These are phyloP conservation scores for Neurospora africana DNA, from an alignment of 495 filamentous ascomycete genomes.

Conservation along the genomic window DNA sequence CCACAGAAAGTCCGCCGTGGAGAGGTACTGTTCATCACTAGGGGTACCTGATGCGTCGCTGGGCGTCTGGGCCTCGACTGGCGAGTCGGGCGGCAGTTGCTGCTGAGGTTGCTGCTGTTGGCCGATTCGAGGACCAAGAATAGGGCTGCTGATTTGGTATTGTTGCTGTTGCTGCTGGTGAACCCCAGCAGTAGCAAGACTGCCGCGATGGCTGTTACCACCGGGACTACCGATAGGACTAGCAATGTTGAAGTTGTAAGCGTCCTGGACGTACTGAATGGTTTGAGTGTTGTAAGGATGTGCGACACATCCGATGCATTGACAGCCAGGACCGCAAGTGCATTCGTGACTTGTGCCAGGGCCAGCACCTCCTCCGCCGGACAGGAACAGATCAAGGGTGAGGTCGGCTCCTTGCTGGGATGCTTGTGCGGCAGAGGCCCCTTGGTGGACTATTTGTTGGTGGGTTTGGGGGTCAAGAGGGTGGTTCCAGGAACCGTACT, in stretches of 20 bases:
- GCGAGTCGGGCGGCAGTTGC: conserved; percentile 10
- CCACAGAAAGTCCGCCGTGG: conserved; percentile 38
- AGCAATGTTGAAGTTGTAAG: conserved; percentile 11
- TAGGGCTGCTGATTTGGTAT: background rate
- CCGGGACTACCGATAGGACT: background rate
- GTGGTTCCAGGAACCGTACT: conserved; percentile 33
- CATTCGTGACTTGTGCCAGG: conserved; percentile 40
- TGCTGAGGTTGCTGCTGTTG: conserved; percentile 5
- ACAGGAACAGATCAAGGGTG: background rate
- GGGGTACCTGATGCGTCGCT: conserved; percentile 28
- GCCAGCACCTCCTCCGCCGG: conserved; percentile 5
- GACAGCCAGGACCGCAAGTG: conserved; percentile 54
- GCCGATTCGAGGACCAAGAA: background rate
- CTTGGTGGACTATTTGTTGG: conserved; percentile 19
- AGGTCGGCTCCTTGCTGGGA: conserved; percentile 1
- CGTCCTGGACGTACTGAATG: conserved; percentile 44
- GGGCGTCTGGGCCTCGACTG: conserved; percentile 19
- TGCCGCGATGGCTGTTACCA: background rate
- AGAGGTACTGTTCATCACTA: conserved; percentile 33
- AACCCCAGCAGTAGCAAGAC: background rate
- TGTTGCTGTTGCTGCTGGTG: background rate
- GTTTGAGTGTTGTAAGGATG: conserved; percentile 69
- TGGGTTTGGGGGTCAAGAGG: conserved; percentile 30
- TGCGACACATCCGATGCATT: conserved; percentile 57
- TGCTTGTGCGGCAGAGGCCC: background rate